These are phyloP conservation scores for Scheffersomyces cryptocercus DNA, from an alignment of 1,139 yeast species.

Conservation along the genomic window DNA sequence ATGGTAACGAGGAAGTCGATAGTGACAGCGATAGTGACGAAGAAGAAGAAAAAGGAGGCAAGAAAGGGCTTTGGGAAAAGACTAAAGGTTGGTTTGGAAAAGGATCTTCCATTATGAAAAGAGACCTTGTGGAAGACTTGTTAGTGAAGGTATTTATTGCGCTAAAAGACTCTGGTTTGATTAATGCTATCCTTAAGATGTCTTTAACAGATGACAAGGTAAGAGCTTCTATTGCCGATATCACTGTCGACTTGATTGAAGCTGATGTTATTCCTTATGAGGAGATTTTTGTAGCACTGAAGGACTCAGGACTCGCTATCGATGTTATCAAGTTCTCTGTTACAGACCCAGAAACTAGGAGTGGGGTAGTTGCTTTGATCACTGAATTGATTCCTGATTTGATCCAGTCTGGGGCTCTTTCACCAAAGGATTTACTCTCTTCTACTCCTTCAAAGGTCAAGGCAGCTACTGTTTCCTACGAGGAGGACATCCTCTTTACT, in stretches of 20 bases:
- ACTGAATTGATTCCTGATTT: slow-evolving; percentile 29
- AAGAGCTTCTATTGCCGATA: slow-evolving; percentile 24
- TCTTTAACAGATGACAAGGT: slow-evolving; percentile 33
- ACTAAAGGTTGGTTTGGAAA: slow-evolving; percentile 1
- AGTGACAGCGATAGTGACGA: slow-evolving; percentile 3
- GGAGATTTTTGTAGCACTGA: slow-evolving; percentile 33
- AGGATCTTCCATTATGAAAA: slow-evolving; percentile 1
- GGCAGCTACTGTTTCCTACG: too few species aligned
- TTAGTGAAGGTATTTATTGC: slow-evolving; percentile 25
- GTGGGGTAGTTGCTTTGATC: slow-evolving; percentile 28
- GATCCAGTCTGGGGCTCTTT: slow-evolving; percentile 12
- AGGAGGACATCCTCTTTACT: too few species aligned
- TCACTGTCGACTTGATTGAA: slow-evolving; percentile 27
- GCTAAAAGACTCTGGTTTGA: slow-evolving; percentile 33
- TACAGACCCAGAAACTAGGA: slow-evolving; percentile 31
- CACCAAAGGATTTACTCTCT: slow-evolving; percentile 1
- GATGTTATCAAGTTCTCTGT: slow-evolving; percentile 27
- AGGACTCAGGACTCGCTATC: slow-evolving; percentile 31
- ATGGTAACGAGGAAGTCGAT: not conserved
- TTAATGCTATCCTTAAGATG: slow-evolving; percentile 26
- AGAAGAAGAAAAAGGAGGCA: slow-evolving; percentile 4
- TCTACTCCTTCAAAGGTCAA: too few species aligned
- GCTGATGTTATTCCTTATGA: slow-evolving; percentile 36
- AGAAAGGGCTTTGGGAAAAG: not conserved
- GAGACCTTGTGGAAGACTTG: slow-evolving; percentile 21